Conservation (phyloP, 2,329 filamentous ascomycete genomes). For the Claviceps humidiphila region DNA sequence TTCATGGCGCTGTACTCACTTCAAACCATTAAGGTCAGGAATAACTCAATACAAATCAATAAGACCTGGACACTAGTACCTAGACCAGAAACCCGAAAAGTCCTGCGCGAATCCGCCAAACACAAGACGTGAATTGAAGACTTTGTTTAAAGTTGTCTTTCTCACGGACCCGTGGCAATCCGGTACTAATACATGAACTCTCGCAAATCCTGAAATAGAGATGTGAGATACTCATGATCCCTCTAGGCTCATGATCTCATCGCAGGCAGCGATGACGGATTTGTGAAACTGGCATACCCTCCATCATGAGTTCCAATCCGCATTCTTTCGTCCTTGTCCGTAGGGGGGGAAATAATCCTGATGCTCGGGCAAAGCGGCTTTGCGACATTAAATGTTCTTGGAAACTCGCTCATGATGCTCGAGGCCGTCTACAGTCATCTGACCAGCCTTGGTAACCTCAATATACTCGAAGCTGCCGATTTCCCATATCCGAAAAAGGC, state of each 20-base stretch:
- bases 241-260: conserved; percentile 2
- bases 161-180: no score
- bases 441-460: conserved; percentile 1
- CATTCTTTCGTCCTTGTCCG: conserved; percentile 1
- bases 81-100: no score
- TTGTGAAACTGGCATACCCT: conserved; percentile 6
- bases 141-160: no score
- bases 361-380: conserved; percentile 10
- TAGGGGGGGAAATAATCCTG: conserved; percentile 5
- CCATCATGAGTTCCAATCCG: conserved; percentile 6
- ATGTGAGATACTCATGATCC: no score
- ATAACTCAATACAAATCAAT: no score
- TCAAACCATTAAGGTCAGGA: no score
- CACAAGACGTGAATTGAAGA: no score
- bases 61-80: no score
- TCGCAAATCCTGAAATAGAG: no score
- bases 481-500: conserved; percentile 5
- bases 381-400: conserved; percentile 5
- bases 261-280: conserved; percentile 7
- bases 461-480: conserved; percentile 5
- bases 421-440: conserved; percentile 6
- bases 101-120: no score
- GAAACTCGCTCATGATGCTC: conserved; percentile 8
- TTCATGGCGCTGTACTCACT: no score
- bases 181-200: no score